Conservation (phyloP, 495 filamentous ascomycete genomes). For the Monascus purpureus region DNA sequence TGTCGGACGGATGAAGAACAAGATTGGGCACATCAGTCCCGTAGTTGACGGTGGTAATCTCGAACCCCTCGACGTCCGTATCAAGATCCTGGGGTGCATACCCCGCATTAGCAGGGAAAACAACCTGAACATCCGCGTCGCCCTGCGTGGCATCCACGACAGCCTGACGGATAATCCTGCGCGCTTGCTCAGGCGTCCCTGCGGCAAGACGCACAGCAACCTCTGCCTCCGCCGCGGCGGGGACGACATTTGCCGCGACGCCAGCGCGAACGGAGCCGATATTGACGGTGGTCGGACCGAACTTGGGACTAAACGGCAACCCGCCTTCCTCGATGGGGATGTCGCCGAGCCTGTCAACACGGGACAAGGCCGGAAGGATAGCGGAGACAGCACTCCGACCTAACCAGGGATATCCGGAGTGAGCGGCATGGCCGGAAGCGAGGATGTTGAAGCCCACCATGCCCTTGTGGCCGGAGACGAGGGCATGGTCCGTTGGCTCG, state of each 20-base stretch:
- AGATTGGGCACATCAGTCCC: conserved; percentile 84
- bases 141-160: conserved; percentile 42
- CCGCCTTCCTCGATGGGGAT: conserved; percentile 29
- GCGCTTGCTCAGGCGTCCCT: conserved; percentile 44
- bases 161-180: conserved; percentile 34
- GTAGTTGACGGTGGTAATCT: conserved; percentile 71
- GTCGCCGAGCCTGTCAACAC: conserved; percentile 41
- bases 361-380: conserved; percentile 51
- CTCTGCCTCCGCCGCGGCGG: conserved; percentile 50
- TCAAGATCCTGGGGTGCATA: conserved; percentile 70
- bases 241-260: conserved; percentile 80
- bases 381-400: conserved; percentile 67
- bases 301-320: conserved; percentile 58
- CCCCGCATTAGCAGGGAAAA: conserved; percentile 38
- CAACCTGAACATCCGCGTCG: conserved; percentile 41
- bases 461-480: conserved; percentile 86
- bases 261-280: conserved; percentile 67
- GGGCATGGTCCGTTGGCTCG: conserved; percentile 77
- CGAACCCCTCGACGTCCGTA: conserved; percentile 70
- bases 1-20: conserved; percentile 17
- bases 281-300: conserved; percentile 79
- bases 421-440: conserved; percentile 63
- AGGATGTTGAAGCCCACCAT: conserved; percentile 47
- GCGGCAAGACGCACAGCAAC: conserved; percentile 62
- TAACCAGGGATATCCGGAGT: conserved; percentile 81